A percentile compares a stretch with the other conserved stretches of the same genome.
Conservation (phyloP, 192 early-diverging fungal species). For the Coemansia sp. region DNA sequence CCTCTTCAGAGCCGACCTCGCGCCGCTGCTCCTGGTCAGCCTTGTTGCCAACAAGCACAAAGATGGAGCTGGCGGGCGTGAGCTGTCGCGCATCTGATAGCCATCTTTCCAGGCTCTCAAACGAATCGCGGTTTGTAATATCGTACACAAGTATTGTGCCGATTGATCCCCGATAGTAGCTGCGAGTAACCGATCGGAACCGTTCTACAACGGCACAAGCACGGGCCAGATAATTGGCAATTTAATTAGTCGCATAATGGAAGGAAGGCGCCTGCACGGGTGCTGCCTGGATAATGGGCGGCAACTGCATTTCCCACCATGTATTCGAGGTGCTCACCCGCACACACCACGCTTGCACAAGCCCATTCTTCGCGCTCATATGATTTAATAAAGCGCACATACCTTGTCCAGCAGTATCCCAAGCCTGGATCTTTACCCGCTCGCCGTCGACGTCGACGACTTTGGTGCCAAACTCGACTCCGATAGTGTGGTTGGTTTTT, state of each 20-base stretch:
- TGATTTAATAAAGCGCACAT: slow-evolving; percentile 1
- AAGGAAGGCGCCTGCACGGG: neutral
- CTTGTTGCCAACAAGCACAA: slow-evolving; percentile 75
- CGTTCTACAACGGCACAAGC: slow-evolving; percentile 48
- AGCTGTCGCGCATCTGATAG: slow-evolving; percentile 63
- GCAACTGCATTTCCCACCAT: neutral
- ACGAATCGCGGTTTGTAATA: slow-evolving; percentile 67
- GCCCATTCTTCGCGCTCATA: neutral
- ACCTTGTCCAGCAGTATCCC: slow-evolving; percentile 76
- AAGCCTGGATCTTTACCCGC: slow-evolving; percentile 67
- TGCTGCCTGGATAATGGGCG: neutral
- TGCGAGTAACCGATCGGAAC: slow-evolving; percentile 67
- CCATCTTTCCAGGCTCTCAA: slow-evolving; percentile 64
- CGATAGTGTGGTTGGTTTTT: slow-evolving; percentile 72
- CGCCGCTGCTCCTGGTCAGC: slow-evolving; percentile 39
- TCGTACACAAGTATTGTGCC: slow-evolving; percentile 80
- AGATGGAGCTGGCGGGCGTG: slow-evolving; percentile 64
- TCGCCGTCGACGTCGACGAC: slow-evolving; percentile 67
- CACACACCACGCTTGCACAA: neutral
- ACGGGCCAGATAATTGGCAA: neutral
- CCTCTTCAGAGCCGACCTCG: slow-evolving; percentile 54
- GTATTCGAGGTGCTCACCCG: no score
- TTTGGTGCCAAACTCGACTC: slow-evolving; percentile 77
- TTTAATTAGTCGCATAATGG: neutral
- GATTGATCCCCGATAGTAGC: slow-evolving; percentile 79